Conservation (phyloP, 139 green algal genomes). For the Picochlorum sp. region DNA sequence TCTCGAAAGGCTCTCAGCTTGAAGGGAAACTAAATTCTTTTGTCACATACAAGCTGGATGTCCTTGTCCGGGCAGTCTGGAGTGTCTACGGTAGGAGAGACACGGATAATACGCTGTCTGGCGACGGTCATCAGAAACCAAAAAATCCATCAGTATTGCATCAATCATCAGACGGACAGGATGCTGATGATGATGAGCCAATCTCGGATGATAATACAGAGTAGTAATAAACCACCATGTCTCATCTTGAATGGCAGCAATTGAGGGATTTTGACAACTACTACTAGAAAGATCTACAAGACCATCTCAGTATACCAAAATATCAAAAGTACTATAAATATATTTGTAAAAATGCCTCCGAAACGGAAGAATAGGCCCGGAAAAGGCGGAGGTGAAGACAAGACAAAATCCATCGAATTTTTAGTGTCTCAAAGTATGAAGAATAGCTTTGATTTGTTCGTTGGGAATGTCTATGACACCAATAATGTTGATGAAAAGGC, state of each 20-base stretch:
- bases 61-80: slow-evolving; percentile 12
- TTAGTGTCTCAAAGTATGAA: slow-evolving; percentile 69
- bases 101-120: not conserved
- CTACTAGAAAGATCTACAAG: no score
- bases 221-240: no score
- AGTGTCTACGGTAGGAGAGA: slow-evolving; percentile 7
- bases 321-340: not conserved
- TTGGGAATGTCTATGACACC: slow-evolving; percentile 45
- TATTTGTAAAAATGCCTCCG: not conserved
- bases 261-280: no score
- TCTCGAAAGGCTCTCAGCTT: not conserved
- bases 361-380: not conserved
- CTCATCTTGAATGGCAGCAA: no score
- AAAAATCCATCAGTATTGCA: no score
- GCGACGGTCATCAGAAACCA: no score
- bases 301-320: no score
- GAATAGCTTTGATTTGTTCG: slow-evolving; percentile 80
- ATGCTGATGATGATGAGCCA: no score
- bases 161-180: no score
- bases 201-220: no score
- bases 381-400: not conserved
- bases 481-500: slow-evolving; percentile 51
- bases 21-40: slow-evolving; percentile 8
- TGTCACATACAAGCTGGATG: slow-evolving; percentile 6
- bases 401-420: slow-evolving; percentile 44